Evolutionary conservation across 140 eudicot species (phyloP).

Genomic region (Artemisia princeps): DNA sequence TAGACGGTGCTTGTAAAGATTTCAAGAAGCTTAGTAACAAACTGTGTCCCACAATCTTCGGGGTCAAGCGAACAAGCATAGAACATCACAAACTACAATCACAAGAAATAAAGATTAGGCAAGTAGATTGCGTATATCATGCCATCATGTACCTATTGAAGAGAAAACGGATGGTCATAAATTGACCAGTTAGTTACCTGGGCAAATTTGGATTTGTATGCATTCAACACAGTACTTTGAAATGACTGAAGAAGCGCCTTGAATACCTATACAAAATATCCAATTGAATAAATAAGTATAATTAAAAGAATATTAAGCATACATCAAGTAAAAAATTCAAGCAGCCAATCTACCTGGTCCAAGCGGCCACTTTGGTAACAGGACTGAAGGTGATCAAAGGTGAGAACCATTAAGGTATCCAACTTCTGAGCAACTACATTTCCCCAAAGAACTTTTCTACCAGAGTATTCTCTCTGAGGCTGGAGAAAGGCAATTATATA

Average conservation of each 20-base stretch:
- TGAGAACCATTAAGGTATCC: slow-evolving; percentile 66
- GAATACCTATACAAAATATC: slow-evolving; percentile 48
- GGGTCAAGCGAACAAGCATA: slow-evolving; percentile 93
- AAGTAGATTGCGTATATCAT: slow-evolving; percentile 15
- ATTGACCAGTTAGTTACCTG: slow-evolving; percentile 46
- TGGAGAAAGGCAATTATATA: slow-evolving; percentile 25
- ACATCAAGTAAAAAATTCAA: background rate
- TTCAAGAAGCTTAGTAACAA: slow-evolving; percentile 51
- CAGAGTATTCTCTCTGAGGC: slow-evolving; percentile 45
- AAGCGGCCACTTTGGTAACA: slow-evolving; percentile 54
- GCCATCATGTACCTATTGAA: background rate
- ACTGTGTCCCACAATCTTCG: slow-evolving; percentile 57
- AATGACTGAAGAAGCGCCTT: slow-evolving; percentile 81
- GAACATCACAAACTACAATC: slow-evolving; percentile 81
- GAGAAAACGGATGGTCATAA: background rate
- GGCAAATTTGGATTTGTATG: slow-evolving; percentile 77
- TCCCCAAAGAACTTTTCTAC: slow-evolving; percentile 53
- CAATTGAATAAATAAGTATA: slow-evolving; percentile 8
- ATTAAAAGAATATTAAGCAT: background rate
- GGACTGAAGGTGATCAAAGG: slow-evolving; percentile 60
- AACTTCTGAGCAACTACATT: slow-evolving; percentile 56
- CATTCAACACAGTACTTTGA: slow-evolving; percentile 60
- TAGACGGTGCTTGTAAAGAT: slow-evolving; percentile 37
- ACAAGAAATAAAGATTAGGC: slow-evolving; percentile 9
- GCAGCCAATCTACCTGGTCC: slow-evolving; percentile 38